phyloP scores from a whole-genome alignment of 1,139 yeast species.

The Ogataea hybrid region DNA sequence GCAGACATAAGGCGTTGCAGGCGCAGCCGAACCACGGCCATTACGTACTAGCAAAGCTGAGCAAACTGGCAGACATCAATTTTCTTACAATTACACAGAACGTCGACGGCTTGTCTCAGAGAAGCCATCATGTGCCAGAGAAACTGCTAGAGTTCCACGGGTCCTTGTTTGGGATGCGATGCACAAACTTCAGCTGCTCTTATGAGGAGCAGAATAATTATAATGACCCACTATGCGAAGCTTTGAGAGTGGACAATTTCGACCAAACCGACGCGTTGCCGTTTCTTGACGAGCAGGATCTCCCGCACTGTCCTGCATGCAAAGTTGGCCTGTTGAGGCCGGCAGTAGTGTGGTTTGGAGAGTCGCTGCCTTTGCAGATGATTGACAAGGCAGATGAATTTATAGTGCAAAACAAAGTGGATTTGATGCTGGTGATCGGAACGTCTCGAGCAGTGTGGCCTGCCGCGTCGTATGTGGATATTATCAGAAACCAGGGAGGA shows the following conservation, averaged over 20 bases:
- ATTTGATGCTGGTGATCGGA: slow-evolving; percentile 77
- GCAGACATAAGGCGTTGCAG: slow-evolving; percentile 60
- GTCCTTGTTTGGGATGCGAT: slow-evolving; percentile 63
- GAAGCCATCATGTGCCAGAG: slow-evolving; percentile 58
- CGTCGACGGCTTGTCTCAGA: slow-evolving; percentile 69
- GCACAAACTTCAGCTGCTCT: slow-evolving; percentile 75
- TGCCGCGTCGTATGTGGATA: slow-evolving; percentile 84
- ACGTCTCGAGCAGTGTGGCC: slow-evolving; percentile 89
- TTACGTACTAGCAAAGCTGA: slow-evolving; percentile 57
- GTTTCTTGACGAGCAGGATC: slow-evolving; percentile 45
- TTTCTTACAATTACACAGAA: slow-evolving; percentile 76
- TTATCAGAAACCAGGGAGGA: slow-evolving; percentile 71
- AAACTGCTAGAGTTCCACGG: slow-evolving; percentile 74
- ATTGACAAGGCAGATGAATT: slow-evolving; percentile 71
- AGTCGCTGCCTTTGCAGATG: slow-evolving; percentile 62
- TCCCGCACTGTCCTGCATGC: slow-evolving; percentile 82
- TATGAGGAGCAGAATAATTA: slow-evolving; percentile 52
- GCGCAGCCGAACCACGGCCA: slow-evolving; percentile 79
- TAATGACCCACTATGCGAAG: slow-evolving; percentile 61
- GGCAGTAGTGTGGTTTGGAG: slow-evolving; percentile 94
- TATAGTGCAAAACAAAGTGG: slow-evolving; percentile 56
- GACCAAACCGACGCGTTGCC: slow-evolving; percentile 23
- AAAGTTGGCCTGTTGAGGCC: slow-evolving; percentile 64
- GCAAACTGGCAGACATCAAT: slow-evolving; percentile 26
- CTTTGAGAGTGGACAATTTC: slow-evolving; percentile 37